phyloP scores from a whole-genome alignment of 192 early-diverging fungal genomes.

The Neocallimastix lanati region DNA sequence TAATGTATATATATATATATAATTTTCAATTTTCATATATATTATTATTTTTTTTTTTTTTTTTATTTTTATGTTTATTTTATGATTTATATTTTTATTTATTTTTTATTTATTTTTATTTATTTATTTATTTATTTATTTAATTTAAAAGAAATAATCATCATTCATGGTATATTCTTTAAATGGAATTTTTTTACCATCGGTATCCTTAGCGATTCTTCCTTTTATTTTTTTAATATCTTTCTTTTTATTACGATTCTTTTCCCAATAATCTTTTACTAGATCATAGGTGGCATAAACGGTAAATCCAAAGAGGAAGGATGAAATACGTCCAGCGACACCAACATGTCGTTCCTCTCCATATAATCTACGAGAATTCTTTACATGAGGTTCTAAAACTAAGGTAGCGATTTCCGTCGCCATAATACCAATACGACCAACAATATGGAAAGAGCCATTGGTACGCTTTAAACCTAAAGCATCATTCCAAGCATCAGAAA shows the following conservation, averaged over 20 bases:
- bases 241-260: not conserved
- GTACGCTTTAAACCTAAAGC: not conserved
- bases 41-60: too few species aligned
- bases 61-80: too few species aligned
- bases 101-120: too few species aligned
- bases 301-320: not conserved
- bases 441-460: not conserved
- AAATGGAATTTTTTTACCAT: not conserved
- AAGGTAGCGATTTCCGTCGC: not conserved
- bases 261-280: not conserved
- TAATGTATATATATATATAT: too few species aligned
- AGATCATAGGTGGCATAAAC: not conserved
- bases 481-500: too few species aligned
- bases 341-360: not conserved
- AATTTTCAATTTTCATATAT: too few species aligned
- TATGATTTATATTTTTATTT: too few species aligned
- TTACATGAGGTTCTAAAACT: not conserved
- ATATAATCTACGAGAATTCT: not conserved
- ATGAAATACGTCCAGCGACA: not conserved
- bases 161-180: not conserved
- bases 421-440: not conserved
- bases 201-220: not conserved
- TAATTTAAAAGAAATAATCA: not conserved
- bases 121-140: too few species aligned
- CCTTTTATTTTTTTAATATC: not conserved